phyloP scores from a whole-genome alignment of 2,329 filamentous ascomycete genomes.

The Lachnellula arida region DNA sequence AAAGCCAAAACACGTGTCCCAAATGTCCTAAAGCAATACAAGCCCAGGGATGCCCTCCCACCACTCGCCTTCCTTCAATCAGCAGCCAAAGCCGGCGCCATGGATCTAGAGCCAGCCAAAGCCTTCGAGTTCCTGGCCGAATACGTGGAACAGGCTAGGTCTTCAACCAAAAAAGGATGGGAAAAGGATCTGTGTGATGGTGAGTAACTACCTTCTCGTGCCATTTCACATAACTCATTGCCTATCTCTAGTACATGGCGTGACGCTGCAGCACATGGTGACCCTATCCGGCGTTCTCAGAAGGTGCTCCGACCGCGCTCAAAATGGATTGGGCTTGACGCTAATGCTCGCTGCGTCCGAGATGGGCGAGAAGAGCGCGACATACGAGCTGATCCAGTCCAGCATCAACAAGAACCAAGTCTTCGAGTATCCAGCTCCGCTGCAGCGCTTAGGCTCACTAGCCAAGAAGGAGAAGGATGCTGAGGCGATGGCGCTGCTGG shows the following conservation, averaged over 20 bases:
- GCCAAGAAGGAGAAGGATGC: slow-evolving; percentile 26
- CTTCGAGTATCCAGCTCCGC: slow-evolving; percentile 6
- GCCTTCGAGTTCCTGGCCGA: background rate
- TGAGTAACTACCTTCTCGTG: slow-evolving; percentile 1
- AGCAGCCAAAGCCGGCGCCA: slow-evolving; percentile 21
- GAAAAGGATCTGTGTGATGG: slow-evolving; percentile 21
- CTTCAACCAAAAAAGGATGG: slow-evolving; percentile 5
- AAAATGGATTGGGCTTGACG: slow-evolving; percentile 19
- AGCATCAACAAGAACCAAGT: slow-evolving; percentile 12
- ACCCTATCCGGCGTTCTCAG: slow-evolving; percentile 24
- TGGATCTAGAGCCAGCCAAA: slow-evolving; percentile 20
- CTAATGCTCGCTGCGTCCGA: slow-evolving; percentile 24
- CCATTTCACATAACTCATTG: background rate
- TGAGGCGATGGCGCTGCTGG: slow-evolving; percentile 28
- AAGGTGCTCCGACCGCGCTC: slow-evolving; percentile 12
- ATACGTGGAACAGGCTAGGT: background rate
- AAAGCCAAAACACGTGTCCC: background rate
- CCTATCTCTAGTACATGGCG: slow-evolving; percentile 20
- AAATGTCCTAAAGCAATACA: slow-evolving; percentile 2
- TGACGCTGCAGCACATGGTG: slow-evolving; percentile 19
- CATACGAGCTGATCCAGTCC: slow-evolving; percentile 19
- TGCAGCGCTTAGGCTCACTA: slow-evolving; percentile 20
- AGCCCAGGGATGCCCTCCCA: slow-evolving; percentile 19
- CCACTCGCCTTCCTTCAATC: slow-evolving; percentile 19
- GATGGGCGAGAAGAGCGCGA: slow-evolving; percentile 27